Conservation (phyloP, 306 rosid genomes). For the Luffa aegyptiaca region DNA sequence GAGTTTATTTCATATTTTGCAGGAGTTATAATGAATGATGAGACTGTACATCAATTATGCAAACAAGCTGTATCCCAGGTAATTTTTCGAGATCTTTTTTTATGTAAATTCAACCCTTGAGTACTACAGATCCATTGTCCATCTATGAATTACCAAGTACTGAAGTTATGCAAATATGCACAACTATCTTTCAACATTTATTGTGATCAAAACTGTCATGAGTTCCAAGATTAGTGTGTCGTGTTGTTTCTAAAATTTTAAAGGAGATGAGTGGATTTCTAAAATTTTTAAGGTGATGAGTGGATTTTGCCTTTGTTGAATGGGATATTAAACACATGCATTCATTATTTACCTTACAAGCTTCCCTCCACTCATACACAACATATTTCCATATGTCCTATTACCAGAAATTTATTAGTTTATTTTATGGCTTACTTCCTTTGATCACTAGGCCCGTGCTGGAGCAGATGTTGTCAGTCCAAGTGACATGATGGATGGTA, state of each 20-base stretch:
- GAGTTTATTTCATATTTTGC: constrained; percentile 20
- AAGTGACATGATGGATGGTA: constrained; percentile 98
- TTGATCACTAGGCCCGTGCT: constrained; percentile 63
- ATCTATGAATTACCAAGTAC: not conserved
- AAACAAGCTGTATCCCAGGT: constrained; percentile 98
- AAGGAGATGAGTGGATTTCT: not conserved
- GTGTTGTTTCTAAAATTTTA: not conserved
- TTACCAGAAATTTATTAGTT: not conserved
- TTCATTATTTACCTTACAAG: not conserved
- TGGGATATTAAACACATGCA: not conserved
- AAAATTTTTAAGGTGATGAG: not conserved
- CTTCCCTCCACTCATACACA: not conserved
- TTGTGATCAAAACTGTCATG: not conserved
- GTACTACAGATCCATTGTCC: not conserved
- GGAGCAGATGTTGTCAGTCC: constrained; percentile 99
- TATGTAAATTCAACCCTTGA: not conserved
- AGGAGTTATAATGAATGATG: constrained; percentile 97
- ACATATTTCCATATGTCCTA: not conserved
- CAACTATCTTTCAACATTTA: not conserved
- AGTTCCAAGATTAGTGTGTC: not conserved
- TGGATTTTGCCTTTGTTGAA: not conserved
- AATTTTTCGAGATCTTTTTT: constrained; percentile 18
- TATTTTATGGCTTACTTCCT: constrained; percentile 6
- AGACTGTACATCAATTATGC: constrained; percentile 86
- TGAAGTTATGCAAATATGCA: not conserved